phyloP scores from a whole-genome alignment of 768 basidiomycete genomes.

The Amanita thiersii region DNA sequence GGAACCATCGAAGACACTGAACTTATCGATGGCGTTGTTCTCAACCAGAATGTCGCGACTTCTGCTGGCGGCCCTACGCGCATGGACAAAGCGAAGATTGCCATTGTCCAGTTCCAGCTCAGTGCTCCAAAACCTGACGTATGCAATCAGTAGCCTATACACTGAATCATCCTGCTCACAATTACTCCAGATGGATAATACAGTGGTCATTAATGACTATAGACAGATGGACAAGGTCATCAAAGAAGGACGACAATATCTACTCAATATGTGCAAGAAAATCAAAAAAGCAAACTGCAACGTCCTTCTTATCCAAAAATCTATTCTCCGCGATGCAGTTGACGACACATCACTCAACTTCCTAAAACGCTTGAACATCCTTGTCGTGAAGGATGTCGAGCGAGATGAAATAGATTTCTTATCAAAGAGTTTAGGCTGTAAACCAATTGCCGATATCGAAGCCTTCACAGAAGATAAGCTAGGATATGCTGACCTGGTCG shows the following conservation, averaged over 20 bases:
- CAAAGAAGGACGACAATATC: constrained; percentile 97
- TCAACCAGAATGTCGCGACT: constrained; percentile 90
- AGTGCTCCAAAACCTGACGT: constrained; percentile 98
- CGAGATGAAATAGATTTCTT: constrained; percentile 98
- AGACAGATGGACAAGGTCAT: constrained; percentile 99
- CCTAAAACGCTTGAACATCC: constrained; percentile 93
- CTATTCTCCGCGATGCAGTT: constrained; percentile 98
- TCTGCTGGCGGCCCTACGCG: constrained; percentile 90
- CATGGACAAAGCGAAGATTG: constrained; percentile 98
- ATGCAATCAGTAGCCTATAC: constrained; percentile 19
- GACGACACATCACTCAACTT: constrained; percentile 97
- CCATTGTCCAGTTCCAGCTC: constrained; percentile 96
- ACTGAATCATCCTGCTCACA: background rate
- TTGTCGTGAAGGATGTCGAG: constrained; percentile 95
- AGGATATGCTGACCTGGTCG: constrained; percentile 91
- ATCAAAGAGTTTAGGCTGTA: constrained; percentile 89
- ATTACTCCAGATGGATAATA: constrained; percentile 90
- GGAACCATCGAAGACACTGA: constrained; percentile 99
- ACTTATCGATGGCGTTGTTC: constrained; percentile 91
- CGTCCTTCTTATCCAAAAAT: constrained; percentile 97
- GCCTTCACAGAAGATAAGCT: constrained; percentile 97
- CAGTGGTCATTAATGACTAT: constrained; percentile 98
- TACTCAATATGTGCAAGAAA: constrained; percentile 97
- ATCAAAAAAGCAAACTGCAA: constrained; percentile 99
- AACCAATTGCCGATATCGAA: constrained; percentile 95